Conservation (phyloP, 1,284 basidiomycete species). For the Sphaerobolus stellatus region DNA sequence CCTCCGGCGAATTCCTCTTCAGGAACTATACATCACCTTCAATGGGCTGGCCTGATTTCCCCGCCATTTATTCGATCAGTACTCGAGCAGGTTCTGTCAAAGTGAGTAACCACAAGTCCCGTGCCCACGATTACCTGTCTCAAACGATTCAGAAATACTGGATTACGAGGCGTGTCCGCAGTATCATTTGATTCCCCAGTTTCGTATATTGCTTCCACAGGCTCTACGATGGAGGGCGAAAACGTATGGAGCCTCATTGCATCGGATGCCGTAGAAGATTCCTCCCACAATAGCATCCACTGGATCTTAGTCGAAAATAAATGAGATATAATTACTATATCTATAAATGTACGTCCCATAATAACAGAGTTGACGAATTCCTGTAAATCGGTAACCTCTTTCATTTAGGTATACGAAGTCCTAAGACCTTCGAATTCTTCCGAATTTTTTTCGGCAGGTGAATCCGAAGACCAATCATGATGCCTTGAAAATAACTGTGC, state of each 20-base stretch:
- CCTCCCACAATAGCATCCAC: background rate
- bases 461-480: too few relatives aligned
- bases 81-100: conserved; percentile 32
- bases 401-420: too few relatives aligned
- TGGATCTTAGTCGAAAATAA: background rate
- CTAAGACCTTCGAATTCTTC: background rate
- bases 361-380: too few relatives aligned
- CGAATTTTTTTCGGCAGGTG: too few relatives aligned
- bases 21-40: conserved; percentile 48
- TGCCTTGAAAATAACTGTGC: too few relatives aligned
- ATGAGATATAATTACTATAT: background rate
- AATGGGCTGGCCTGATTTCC: conserved; percentile 59
- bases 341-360: too few relatives aligned
- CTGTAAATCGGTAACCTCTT: too few relatives aligned
- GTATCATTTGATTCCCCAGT: background rate
- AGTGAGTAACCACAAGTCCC: too few relatives aligned
- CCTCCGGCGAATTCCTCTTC: conserved; percentile 43
- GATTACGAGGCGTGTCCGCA: background rate
- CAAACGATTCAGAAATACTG: background rate
- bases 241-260: conserved; percentile 4
- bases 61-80: conserved; percentile 50
- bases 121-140: too few relatives aligned
- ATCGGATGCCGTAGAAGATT: background rate
- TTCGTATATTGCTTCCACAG: background rate
- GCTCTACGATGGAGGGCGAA: background rate